Percentiles rank a stretch among this genome's conserved stretches.
Evolutionary conservation across 192 early-diverging fungal genomes (phyloP).

Genomic region (Coemansia sp.): DNA sequence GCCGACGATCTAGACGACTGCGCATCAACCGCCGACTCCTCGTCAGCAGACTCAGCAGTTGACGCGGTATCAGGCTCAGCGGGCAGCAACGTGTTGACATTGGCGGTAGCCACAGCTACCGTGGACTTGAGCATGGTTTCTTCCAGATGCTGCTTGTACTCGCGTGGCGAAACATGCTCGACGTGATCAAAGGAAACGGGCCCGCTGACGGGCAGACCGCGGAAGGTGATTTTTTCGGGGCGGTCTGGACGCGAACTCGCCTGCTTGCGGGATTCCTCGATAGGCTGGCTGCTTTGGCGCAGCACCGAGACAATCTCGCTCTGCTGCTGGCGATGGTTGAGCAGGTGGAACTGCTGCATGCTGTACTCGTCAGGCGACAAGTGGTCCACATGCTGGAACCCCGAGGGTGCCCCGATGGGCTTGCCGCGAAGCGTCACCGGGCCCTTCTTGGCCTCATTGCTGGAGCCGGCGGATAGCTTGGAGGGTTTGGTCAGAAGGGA

Average conservation of each 20-base stretch:
- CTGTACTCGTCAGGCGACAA: conserved; percentile 34
- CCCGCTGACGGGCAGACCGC: conserved; percentile 46
- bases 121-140: conserved; percentile 6
- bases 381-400: conserved; percentile 50
- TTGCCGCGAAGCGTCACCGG: conserved; percentile 26
- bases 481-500: conserved; percentile 37
- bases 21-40: background rate
- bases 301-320: conserved; percentile 47
- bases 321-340: conserved; percentile 52
- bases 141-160: conserved; percentile 39
- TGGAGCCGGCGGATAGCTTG: conserved; percentile 15
- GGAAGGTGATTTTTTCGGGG: conserved; percentile 34
- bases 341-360: conserved; percentile 50
- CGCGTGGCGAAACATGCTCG: conserved; percentile 46
- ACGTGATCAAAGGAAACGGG: conserved; percentile 50
- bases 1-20: conserved; percentile 9
- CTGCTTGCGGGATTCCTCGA: conserved; percentile 8
- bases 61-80: background rate
- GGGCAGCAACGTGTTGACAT: conserved; percentile 10
- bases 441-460: background rate
- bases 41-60: background rate
- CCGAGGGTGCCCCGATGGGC: conserved; percentile 37
- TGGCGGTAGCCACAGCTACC: conserved; percentile 1
- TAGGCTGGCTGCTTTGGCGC: conserved; percentile 12
- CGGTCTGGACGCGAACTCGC: conserved; percentile 2